phyloP scores from a whole-genome alignment of 148 eudicot species.

The Heliosperma pusillum region DNA sequence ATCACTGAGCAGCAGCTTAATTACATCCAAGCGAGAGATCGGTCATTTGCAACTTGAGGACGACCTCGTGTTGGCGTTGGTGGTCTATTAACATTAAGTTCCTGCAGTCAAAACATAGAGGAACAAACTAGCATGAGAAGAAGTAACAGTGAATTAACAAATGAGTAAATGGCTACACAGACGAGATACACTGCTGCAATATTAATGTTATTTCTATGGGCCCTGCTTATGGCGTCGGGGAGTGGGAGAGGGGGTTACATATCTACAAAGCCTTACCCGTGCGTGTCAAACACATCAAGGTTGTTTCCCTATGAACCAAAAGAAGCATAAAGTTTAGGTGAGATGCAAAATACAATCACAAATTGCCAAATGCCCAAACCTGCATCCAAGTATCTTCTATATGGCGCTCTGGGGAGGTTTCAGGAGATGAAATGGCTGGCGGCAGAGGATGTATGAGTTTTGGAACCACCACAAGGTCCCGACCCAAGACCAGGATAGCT shows the following conservation, averaged over 20 bases:
- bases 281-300: neutral
- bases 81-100: conserved; percentile 94
- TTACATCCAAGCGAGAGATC: neutral
- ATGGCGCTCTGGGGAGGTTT: conserved; percentile 84
- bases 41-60: conserved; percentile 80
- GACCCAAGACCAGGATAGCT: conserved; percentile 91
- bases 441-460: conserved; percentile 99
- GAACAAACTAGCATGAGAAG: neutral
- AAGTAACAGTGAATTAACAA: neutral
- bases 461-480: conserved; percentile 98
- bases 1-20: conserved; percentile 50
- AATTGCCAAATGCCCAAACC: conserved; percentile 34
- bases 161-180: neutral
- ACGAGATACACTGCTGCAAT: too few species aligned
- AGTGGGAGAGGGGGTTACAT: too few species aligned
- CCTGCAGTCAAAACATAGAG: conserved; percentile 36
- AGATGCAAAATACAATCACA: neutral
- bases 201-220: too few species aligned
- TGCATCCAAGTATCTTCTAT: conserved; percentile 99
- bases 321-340: neutral
- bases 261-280: too few species aligned
- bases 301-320: neutral
- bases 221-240: too few species aligned
- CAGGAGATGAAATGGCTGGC: conserved; percentile 83
- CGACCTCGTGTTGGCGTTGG: conserved; percentile 98